A percentile compares a stretch with the other conserved stretches of the same genome.
Conservation (phyloP, 2,329 filamentous ascomycete species). For the Verticillium dahliae region DNA sequence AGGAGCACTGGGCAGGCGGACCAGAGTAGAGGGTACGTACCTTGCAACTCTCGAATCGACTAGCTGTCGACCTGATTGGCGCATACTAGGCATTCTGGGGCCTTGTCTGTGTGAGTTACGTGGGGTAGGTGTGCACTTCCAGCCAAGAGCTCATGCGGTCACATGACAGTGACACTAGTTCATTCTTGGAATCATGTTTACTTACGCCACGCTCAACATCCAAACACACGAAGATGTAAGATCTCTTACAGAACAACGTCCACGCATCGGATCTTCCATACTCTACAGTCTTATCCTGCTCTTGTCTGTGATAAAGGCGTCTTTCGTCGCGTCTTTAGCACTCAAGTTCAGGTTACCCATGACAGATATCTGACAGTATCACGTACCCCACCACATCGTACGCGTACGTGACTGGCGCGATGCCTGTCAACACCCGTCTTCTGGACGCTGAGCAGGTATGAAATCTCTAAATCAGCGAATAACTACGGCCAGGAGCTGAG, state of each 20-base stretch:
- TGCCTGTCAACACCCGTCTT: neutral
- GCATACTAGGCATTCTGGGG: neutral
- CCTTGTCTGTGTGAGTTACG: neutral
- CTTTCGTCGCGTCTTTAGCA: neutral
- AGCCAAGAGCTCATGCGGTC: neutral
- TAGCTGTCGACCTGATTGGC: neutral
- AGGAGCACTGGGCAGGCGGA: neutral
- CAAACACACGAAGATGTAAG: neutral
- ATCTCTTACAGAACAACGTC: neutral
- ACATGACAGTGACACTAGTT: conserved; percentile 9
- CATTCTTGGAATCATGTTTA: conserved; percentile 23
- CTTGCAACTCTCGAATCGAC: neutral
- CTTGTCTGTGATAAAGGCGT: neutral
- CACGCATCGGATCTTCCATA: neutral
- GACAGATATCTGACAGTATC: neutral
- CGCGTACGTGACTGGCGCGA: neutral
- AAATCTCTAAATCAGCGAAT: neutral
- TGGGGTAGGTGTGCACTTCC: neutral
- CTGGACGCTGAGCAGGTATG: conserved; percentile 7
- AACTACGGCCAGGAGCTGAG: neutral
- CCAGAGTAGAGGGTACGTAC: neutral
- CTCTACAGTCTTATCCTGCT: neutral
- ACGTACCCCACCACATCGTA: neutral
- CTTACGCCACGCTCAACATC: conserved; percentile 4
- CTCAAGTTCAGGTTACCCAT: neutral